Evolutionary conservation across 129 eudicot genomes (phyloP).

Genomic region (carrot (Daucus carota)): DH1_v3.0 NC_030389.2:21688501-21689000

Average conservation of each 20-base stretch:
- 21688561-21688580: slow-evolving; percentile 45
- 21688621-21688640: not conserved
- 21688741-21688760: slow-evolving; percentile 27
- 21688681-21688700: slow-evolving; percentile 77
- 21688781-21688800: slow-evolving; percentile 37
- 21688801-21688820: slow-evolving; percentile 26
- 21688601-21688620: not conserved
- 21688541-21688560: slow-evolving; percentile 39
- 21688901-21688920: too few species aligned
- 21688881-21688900: too few species aligned
- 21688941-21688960: not conserved
- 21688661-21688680: slow-evolving; percentile 78
- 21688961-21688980: not conserved
- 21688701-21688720: slow-evolving; percentile 36
- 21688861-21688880: not conserved
- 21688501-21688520: slow-evolving; percentile 90
- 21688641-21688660: slow-evolving; percentile 34
- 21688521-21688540: slow-evolving; percentile 93
- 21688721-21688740: slow-evolving; percentile 51
- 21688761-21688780: slow-evolving; percentile 64
- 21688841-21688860: slow-evolving; percentile 29
- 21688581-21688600: not conserved
- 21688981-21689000: slow-evolving; percentile 23
- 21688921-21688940: not conserved
- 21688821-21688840: slow-evolving; percentile 24